Conservation (phyloP, 129 eudicot species). For the Erigeron canadensis region DNA sequence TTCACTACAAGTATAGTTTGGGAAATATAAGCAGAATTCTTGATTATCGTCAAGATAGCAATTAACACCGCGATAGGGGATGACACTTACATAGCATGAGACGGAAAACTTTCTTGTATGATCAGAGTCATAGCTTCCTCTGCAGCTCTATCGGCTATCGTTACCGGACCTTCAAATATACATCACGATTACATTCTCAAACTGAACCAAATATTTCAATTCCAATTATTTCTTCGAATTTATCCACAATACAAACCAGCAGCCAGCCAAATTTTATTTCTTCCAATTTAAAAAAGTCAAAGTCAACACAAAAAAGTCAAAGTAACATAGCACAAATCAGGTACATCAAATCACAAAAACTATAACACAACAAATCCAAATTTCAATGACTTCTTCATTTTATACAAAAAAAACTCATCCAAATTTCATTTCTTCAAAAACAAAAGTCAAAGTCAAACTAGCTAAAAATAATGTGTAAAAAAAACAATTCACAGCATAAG, state of each 20-base stretch:
- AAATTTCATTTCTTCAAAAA: background rate
- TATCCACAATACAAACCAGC: too few species aligned
- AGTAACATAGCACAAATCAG: background rate
- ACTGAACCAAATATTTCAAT: background rate
- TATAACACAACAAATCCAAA: background rate
- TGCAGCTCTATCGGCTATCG: constrained; percentile 89
- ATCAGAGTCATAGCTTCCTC: constrained; percentile 81
- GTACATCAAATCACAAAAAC: background rate
- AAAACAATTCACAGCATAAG: too few species aligned
- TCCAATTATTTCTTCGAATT: background rate
- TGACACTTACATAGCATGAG: constrained; percentile 86
- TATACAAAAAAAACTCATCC: too few species aligned
- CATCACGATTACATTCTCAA: background rate
- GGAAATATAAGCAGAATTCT: too few species aligned
- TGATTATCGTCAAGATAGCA: background rate
- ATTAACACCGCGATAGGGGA: too few species aligned
- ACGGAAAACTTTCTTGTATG: constrained; percentile 55
- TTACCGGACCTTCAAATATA: constrained; percentile 76
- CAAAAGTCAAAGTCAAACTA: background rate
- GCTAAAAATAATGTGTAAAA: background rate
- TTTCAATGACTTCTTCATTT: background rate
- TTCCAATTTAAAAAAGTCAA: background rate
- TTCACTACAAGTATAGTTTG: too few species aligned
- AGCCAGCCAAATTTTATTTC: too few species aligned
- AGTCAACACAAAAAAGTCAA: background rate